phyloP scores from a whole-genome alignment of 2,329 filamentous ascomycete species.

The Calonectria ilicicola region DNA sequence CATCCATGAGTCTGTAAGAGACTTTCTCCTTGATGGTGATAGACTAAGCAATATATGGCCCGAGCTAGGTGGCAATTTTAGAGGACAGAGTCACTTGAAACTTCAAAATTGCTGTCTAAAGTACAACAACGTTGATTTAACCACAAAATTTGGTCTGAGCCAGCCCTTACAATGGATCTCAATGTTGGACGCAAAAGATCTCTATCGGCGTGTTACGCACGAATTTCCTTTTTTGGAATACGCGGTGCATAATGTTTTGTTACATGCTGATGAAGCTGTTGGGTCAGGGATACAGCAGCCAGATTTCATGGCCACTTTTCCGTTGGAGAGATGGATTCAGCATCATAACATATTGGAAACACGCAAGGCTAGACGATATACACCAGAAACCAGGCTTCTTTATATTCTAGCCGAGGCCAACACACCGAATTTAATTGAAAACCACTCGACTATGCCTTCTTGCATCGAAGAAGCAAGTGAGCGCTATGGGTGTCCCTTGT shows the following conservation, averaged over 20 bases:
- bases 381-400: background rate
- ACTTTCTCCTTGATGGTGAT: background rate
- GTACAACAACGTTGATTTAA: background rate
- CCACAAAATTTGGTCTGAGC: background rate
- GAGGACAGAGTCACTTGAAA: background rate
- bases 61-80: background rate
- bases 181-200: background rate
- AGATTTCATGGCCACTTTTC: background rate
- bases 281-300: background rate
- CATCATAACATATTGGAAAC: background rate
- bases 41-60: background rate
- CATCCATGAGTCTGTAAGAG: background rate
- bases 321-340: background rate
- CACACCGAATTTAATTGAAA: background rate
- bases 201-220: background rate
- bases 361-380: background rate
- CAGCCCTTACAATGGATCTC: background rate
- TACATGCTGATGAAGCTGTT: background rate
- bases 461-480: background rate
- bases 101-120: background rate
- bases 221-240: background rate
- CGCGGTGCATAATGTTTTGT: background rate
- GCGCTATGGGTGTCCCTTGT: background rate
- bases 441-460: background rate
- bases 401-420: background rate